A percentile compares a stretch with the other conserved stretches of the same genome.
Conservation (phyloP, 2,329 filamentous ascomycete species). For the Ophiostoma himal-ulmi region DNA sequence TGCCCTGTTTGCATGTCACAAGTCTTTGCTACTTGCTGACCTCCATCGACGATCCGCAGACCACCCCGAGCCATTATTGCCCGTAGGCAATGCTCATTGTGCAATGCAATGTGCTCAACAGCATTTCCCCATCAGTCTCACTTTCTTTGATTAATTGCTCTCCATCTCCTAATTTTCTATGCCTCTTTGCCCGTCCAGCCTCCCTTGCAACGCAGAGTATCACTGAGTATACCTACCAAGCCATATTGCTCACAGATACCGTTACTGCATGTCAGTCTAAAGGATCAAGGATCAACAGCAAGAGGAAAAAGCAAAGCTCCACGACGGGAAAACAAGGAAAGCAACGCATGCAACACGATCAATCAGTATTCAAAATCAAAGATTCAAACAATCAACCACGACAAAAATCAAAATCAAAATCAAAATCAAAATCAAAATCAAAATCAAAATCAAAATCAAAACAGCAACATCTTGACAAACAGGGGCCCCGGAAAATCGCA, state of each 20-base stretch:
- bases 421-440: neutral
- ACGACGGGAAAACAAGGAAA: neutral
- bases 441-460: neutral
- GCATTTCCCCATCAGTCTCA: constrained; percentile 1
- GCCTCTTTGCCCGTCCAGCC: neutral
- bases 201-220: neutral
- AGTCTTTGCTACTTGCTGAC: neutral
- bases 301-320: constrained; percentile 3
- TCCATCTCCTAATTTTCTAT: neutral
- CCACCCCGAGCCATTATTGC: neutral
- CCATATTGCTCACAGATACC: neutral
- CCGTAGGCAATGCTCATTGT: neutral
- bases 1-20: neutral
- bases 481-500: neutral
- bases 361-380: neutral
- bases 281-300: constrained; percentile 6
- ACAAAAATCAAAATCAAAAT: neutral
- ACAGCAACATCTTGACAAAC: neutral
- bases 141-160: neutral
- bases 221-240: neutral
- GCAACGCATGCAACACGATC: neutral
- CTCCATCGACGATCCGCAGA: neutral
- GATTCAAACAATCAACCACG: neutral
- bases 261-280: neutral
- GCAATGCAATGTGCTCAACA: neutral